Base-by-base conservation (phyloP, 805 yeast species). In the Lipomyces chichibuensis region DNA sequence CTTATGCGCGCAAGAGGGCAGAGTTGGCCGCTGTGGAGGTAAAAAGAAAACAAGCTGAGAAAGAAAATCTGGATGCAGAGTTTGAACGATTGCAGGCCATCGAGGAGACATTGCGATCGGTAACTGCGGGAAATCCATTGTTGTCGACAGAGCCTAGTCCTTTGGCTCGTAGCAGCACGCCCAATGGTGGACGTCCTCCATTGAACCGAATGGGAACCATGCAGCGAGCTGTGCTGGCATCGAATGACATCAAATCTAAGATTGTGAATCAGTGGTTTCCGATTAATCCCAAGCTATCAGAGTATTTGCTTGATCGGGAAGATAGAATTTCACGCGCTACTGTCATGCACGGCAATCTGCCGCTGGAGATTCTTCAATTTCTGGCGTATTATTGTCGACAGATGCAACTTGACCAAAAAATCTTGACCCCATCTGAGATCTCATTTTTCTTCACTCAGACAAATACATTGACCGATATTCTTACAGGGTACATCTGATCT, bases 241-340 rank as follows among this genome's bases (percentile, higher is more conserved):
- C 65, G 9, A 53, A 23, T 2, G 69, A 60, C 25, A 8, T 63
- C 35, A 29, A 35, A 29, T 23, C 46, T 29, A 64, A 25, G 46
- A 46, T 66, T 7, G 23, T 64, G 52, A 57, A 62, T 29, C 62
- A 66, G n/a, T 60, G 65, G 63, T 35, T 54, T 1, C 59, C 60
- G 7, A 32, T 13, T 3, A 35, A 62, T 32, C 67, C 71, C 20
- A 63, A 63, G 37, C 51, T 69, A 8, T 29, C 54, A 17, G 67
- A 66, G 25, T 67, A 67, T 54, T 70, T 69, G 14, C 57, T 58
- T 2, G 70, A 69, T 46, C 63, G 71, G 5, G 64, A 66, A 32
- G 71, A 69, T 56, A 60, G 71, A 23, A 66, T 69, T 8, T 59
- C 70, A 8, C 58, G 64, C 2, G 67, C 71, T 23, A 69, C 71